phyloP scores from a whole-genome alignment of 2,329 filamentous ascomycete genomes.

The Tricladium varicosporioides region DNA sequence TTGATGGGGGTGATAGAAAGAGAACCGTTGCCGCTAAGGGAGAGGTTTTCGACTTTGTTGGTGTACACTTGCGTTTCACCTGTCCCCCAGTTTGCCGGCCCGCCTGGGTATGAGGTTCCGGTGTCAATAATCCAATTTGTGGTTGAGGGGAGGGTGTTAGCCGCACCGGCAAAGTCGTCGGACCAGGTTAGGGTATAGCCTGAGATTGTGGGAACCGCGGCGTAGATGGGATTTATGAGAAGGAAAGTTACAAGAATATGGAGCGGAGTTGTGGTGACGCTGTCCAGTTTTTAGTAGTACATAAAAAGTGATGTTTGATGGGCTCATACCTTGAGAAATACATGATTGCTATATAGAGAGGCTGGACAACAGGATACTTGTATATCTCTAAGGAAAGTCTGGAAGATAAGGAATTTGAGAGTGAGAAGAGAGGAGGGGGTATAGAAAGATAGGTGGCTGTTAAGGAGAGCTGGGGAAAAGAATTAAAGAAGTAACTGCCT shows the following conservation, averaged over 20 bases:
- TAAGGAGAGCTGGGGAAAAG: too few relatives aligned
- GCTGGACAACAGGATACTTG: too few relatives aligned
- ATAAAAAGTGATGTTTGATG: too few relatives aligned
- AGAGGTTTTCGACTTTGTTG: constrained; percentile 38
- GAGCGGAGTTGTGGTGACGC: not conserved
- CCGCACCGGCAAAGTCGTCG: constrained; percentile 37
- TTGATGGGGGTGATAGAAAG: constrained; percentile 39
- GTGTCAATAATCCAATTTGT: constrained; percentile 43
- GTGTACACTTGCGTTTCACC: constrained; percentile 48
- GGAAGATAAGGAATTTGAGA: too few relatives aligned
- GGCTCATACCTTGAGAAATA: too few relatives aligned
- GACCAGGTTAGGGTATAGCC: constrained; percentile 17
- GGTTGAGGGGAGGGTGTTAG: constrained; percentile 35
- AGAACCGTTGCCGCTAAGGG: constrained; percentile 37
- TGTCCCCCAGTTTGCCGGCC: constrained; percentile 47
- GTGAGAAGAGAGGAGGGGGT: too few relatives aligned
- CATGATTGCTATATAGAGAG: too few relatives aligned
- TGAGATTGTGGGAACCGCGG: constrained; percentile 1
- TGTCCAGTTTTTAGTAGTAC: too few relatives aligned
- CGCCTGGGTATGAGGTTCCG: constrained; percentile 46
- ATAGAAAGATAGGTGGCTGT: too few relatives aligned
- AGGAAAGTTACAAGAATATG: not conserved
- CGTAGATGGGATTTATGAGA: not conserved
- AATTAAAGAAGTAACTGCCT: too few relatives aligned
- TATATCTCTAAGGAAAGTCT: too few relatives aligned